These are phyloP conservation scores for Yamadazyma triangularis DNA, from an alignment of 1,139 yeast genomes.

Conservation along the genomic window DNA sequence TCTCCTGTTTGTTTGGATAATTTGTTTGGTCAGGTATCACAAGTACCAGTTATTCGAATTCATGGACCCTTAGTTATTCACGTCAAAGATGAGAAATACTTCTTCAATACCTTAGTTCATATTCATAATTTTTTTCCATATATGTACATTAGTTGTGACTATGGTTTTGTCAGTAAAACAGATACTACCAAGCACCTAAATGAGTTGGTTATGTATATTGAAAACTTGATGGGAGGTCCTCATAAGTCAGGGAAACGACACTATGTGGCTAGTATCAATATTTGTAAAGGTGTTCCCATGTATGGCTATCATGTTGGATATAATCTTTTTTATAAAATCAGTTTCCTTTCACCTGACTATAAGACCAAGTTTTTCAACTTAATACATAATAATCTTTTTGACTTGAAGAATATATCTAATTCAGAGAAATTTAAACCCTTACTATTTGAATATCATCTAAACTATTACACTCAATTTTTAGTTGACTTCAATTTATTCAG, in stretches of 20 bases:
- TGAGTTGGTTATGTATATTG: slow-evolving; percentile 15
- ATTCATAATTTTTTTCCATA: slow-evolving; percentile 86
- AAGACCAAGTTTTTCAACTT: slow-evolving; percentile 57
- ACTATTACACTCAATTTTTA: slow-evolving; percentile 69
- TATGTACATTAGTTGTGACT: slow-evolving; percentile 53
- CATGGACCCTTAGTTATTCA: slow-evolving; percentile 46
- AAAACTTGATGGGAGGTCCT: slow-evolving; percentile 10
- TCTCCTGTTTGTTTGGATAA: too few species aligned
- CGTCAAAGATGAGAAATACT: slow-evolving; percentile 16
- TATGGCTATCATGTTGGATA: slow-evolving; percentile 78
- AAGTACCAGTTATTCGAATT: slow-evolving; percentile 72
- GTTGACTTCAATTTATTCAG: slow-evolving; percentile 83
- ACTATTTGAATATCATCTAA: slow-evolving; percentile 74
- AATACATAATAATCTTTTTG: slow-evolving; percentile 46
- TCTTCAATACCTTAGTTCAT: slow-evolving; percentile 45
- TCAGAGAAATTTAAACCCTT: slow-evolving; percentile 7
- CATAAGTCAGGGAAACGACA: slow-evolving; percentile 5
- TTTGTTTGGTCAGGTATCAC: slow-evolving; percentile 27
- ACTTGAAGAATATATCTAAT: slow-evolving; percentile 7
- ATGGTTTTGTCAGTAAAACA: slow-evolving; percentile 8
- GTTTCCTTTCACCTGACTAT: slow-evolving; percentile 60
- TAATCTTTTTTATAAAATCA: slow-evolving; percentile 60
- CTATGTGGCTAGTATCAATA: slow-evolving; percentile 55
- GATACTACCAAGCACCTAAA: slow-evolving; percentile 9
- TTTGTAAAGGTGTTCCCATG: slow-evolving; percentile 75